phyloP scores from a whole-genome alignment of 2,329 filamentous ascomycete genomes.

The Penicillium palitans region DNA sequence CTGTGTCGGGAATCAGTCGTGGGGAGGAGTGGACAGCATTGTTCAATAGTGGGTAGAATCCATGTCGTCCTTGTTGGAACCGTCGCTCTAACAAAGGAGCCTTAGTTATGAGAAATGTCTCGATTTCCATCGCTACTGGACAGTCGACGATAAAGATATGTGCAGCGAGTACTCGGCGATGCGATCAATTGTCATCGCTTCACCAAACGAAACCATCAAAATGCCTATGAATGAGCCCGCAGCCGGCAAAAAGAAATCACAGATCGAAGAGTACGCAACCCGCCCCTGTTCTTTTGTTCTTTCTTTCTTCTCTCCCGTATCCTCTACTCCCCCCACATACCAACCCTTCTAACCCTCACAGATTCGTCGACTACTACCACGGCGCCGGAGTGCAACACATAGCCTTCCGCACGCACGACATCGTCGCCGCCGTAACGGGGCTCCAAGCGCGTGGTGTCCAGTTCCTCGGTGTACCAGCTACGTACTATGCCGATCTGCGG shows the following conservation, averaged over 20 bases:
- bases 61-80: constrained; percentile 19
- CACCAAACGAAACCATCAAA: constrained; percentile 78
- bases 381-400: constrained; percentile 89
- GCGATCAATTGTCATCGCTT: constrained; percentile 82
- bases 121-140: constrained; percentile 93
- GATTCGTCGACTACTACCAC: constrained; percentile 73
- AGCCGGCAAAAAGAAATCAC: constrained; percentile 76
- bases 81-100: not conserved
- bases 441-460: constrained; percentile 77
- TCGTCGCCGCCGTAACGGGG: constrained; percentile 69
- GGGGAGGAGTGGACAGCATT: constrained; percentile 70
- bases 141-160: constrained; percentile 84
- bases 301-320: not conserved
- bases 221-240: constrained; percentile 98
- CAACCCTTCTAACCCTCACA: constrained; percentile 13
- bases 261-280: constrained; percentile 75
- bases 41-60: constrained; percentile 53
- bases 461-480: constrained; percentile 79
- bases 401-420: constrained; percentile 75
- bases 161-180: constrained; percentile 86
- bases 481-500: constrained; percentile 76
- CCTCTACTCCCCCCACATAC: not conserved
- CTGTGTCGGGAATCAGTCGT: constrained; percentile 93
- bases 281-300: not conserved
- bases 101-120: constrained; percentile 76